Percentiles rank a stretch among this genome's conserved stretches.
Evolutionary conservation across 78 protist genomes (phyloP).

Genomic region (Dictyostelium citrinum): DNA sequence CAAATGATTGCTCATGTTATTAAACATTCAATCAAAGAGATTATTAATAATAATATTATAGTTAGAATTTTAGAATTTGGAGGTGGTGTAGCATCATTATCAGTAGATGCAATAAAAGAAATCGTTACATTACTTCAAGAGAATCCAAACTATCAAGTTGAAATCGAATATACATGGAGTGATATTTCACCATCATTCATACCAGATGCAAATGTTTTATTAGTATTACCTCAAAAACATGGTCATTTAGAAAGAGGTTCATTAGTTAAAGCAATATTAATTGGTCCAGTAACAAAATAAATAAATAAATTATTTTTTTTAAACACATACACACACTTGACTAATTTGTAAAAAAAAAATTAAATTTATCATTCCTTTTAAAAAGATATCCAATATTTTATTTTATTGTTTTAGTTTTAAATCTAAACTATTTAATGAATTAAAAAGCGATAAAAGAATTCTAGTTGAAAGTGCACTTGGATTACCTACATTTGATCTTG

Average conservation of each 20-base stretch:
- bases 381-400: too few relatives aligned
- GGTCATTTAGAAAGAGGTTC: slow-evolving; percentile 64
- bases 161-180: slow-evolving; percentile 18
- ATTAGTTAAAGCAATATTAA: slow-evolving; percentile 41
- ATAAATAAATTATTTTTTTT: too few relatives aligned
- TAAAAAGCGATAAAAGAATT: too few relatives aligned
- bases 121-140: not conserved
- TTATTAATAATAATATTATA: not conserved
- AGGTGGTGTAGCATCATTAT: not conserved
- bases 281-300: slow-evolving; percentile 43
- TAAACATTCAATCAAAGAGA: not conserved
- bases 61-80: slow-evolving; percentile 10
- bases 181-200: slow-evolving; percentile 9
- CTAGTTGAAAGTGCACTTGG: too few relatives aligned
- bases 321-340: too few relatives aligned
- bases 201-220: slow-evolving; percentile 4
- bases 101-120: not conserved
- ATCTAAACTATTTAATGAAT: too few relatives aligned
- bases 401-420: too few relatives aligned
- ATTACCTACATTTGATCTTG: too few relatives aligned
- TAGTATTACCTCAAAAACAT: slow-evolving; percentile 52
- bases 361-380: too few relatives aligned
- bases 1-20: not conserved
- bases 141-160: not conserved
- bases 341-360: too few relatives aligned